Evolutionary conservation across 2,329 filamentous ascomycete species (phyloP), one percentile per base, ranked within the genome.

Genomic region (Lasiodiplodia theobromae): DNA sequence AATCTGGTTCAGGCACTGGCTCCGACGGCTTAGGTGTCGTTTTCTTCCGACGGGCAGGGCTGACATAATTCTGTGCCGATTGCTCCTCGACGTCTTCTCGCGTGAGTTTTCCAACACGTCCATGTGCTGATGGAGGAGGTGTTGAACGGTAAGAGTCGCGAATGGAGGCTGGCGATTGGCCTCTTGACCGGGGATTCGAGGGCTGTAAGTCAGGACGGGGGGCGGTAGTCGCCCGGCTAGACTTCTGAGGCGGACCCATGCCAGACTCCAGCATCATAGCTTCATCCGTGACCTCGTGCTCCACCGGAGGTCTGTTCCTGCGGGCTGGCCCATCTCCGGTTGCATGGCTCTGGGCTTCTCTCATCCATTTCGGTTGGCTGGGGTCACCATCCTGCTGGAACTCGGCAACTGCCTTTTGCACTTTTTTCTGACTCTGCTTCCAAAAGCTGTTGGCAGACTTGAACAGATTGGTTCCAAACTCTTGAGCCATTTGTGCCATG

Each of bases 361-460:
- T 89, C 95, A 99, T 97, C 96, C 96, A 99, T 76, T 93, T 96
- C 0, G 96, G 96, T 76, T 97, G 92, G 75, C 79, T 92, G 2
- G 91, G 86, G 75, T 97, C 94, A 31, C 85, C 84, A n/a, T 89
- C 91, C 66, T 85, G 81, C 73, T 89, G 88, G 69, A 98, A 92
- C 18, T 99, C 96, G 10, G 94, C 90, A 40, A 98, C 92, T 4
- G 93, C 95, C 79, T 96, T 93, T 75, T 97, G 93, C 69, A 98
- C 88, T 77, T 93, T 94, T 80, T 97, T 99, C 76, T 94, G 93
- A 0, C 95, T 90, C 3, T 92, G 92, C 77, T 97, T 99, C 96
- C 96, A 99, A 0, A 98, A 82, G 0, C 93, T 95, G 72, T 96
- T 97, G 2, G 96, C 96, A 2, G 94, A 96, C 78, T 99, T 99